Evolutionary conservation across 2,329 filamentous ascomycete species (phyloP), one percentile per base, ranked within the genome.

Genomic region (Cladophialophora immunda): DNA sequence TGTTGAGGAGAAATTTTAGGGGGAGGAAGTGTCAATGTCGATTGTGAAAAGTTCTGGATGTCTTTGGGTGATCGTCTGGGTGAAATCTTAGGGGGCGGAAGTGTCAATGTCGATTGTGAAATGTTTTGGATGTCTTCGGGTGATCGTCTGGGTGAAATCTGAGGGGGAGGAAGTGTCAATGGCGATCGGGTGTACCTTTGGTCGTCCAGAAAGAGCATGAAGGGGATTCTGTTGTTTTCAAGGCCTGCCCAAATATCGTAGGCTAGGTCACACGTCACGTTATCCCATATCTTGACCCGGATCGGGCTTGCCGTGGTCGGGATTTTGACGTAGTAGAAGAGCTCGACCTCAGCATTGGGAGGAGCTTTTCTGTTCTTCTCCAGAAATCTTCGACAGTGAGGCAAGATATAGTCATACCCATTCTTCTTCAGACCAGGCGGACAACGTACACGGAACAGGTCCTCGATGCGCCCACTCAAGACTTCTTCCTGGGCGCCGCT

Each of bases 201-300:
- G n/a, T 45, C 38, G 38, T 45, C 38, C 38, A 45, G n/a, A 19
- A 45, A 45, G 17, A 45, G 38, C 38, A 45, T n/a, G n/a, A 45
- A 45, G 1, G 38, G 38, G n/a, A 45, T 45, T 6, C 17, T 19
- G 17, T 6, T 19, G 17, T 45, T 15, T 19, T 45, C 3, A 15
- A 45, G 38, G 38, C 2, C 7, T 19, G n/a, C 7, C 38, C 38
- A 45, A 9, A 7, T 19, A 5, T 45, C 38, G 38, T 45, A 45
- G 17, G 38, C 38, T n/a, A 19, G 19, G 6, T 19, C 38, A 9
- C 17, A 45, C 38, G 38, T 19, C 38, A 7, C 17, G 17, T 19
- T 45, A 19, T 45, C 38, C 38, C 17, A 19, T 5, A 45, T 45
- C 17, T 7, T 2, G 1, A 45, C 9, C 6, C 38, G 38, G 13